phyloP scores from a whole-genome alignment of 2,329 filamentous ascomycete genomes.

The Aspergillus sp. region DNA sequence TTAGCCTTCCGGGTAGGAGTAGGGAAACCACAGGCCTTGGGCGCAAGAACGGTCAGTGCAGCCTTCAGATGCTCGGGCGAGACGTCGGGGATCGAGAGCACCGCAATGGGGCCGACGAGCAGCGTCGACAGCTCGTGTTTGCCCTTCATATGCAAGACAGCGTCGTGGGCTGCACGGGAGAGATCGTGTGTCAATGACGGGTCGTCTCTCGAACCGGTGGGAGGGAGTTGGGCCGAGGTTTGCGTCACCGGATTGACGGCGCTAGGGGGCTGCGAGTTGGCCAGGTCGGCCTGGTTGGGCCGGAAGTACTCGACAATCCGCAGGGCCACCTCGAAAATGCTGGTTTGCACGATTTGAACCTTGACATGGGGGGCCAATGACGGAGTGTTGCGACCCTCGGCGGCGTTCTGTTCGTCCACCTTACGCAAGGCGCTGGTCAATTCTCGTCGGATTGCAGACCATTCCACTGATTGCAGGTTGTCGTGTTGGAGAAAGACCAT shows the following conservation, averaged over 20 bases:
- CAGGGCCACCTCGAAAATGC: slow-evolving; percentile 83
- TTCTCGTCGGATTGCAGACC: slow-evolving; percentile 70
- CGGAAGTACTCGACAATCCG: slow-evolving; percentile 82
- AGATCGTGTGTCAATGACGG: slow-evolving; percentile 57
- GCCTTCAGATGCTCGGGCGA: slow-evolving; percentile 81
- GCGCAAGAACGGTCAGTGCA: slow-evolving; percentile 74
- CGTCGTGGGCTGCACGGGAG: slow-evolving; percentile 54
- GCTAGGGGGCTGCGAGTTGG: slow-evolving; percentile 21
- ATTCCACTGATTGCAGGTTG: slow-evolving; percentile 72
- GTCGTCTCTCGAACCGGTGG: slow-evolving; percentile 36
- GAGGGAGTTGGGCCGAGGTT: slow-evolving; percentile 30
- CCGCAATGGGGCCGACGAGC: slow-evolving; percentile 75
- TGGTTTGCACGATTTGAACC: slow-evolving; percentile 81
- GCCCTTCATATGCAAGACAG: slow-evolving; percentile 51
- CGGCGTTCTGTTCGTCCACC: slow-evolving; percentile 67
- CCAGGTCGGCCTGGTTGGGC: slow-evolving; percentile 42
- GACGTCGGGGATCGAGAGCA: slow-evolving; percentile 77
- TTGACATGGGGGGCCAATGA: slow-evolving; percentile 63
- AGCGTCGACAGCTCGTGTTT: slow-evolving; percentile 69
- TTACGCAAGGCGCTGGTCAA: slow-evolving; percentile 61
- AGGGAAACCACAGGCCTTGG: slow-evolving; percentile 70
- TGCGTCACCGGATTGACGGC: slow-evolving; percentile 30
- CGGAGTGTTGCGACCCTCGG: slow-evolving; percentile 45
- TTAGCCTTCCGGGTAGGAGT: slow-evolving; percentile 73
- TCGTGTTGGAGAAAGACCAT: slow-evolving; percentile 85